These are phyloP conservation scores for Cladophialophora exuberans DNA, from an alignment of 2,329 filamentous ascomycete genomes.

Conservation along the genomic window DNA sequence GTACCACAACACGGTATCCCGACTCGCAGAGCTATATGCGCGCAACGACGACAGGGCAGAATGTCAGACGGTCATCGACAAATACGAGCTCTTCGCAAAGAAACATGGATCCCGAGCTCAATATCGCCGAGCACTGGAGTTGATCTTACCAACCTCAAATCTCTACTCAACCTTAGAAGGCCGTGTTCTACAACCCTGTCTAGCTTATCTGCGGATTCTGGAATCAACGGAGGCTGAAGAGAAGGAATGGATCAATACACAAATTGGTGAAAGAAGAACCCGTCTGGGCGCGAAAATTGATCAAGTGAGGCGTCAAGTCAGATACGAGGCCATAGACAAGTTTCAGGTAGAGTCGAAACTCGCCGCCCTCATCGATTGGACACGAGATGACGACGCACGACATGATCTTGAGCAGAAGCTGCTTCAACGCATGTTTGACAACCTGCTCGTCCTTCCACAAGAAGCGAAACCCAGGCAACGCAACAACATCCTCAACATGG, in stretches of 20 bases:
- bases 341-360: slow-evolving; percentile 83
- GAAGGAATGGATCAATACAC: slow-evolving; percentile 82
- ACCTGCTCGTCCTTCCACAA: slow-evolving; percentile 68
- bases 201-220: slow-evolving; percentile 80
- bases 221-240: slow-evolving; percentile 85
- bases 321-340: slow-evolving; percentile 75
- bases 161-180: slow-evolving; percentile 85
- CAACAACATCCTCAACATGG: slow-evolving; percentile 72
- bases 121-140: slow-evolving; percentile 73
- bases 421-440: slow-evolving; percentile 77
- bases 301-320: slow-evolving; percentile 84
- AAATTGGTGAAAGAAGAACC: slow-evolving; percentile 87
- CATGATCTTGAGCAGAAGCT: slow-evolving; percentile 90
- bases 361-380: slow-evolving; percentile 85
- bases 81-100: slow-evolving; percentile 75
- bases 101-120: slow-evolving; percentile 72
- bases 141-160: slow-evolving; percentile 78
- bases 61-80: slow-evolving; percentile 71
- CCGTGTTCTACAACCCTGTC: slow-evolving; percentile 74
- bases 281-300: slow-evolving; percentile 81
- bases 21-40: slow-evolving; percentile 74
- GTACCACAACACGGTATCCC: slow-evolving; percentile 74
- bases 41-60: slow-evolving; percentile 63
- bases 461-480: slow-evolving; percentile 73
- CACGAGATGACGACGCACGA: slow-evolving; percentile 79